phyloP scores from a whole-genome alignment of 805 yeast genomes.

The Schwanniomyces sp. region DNA sequence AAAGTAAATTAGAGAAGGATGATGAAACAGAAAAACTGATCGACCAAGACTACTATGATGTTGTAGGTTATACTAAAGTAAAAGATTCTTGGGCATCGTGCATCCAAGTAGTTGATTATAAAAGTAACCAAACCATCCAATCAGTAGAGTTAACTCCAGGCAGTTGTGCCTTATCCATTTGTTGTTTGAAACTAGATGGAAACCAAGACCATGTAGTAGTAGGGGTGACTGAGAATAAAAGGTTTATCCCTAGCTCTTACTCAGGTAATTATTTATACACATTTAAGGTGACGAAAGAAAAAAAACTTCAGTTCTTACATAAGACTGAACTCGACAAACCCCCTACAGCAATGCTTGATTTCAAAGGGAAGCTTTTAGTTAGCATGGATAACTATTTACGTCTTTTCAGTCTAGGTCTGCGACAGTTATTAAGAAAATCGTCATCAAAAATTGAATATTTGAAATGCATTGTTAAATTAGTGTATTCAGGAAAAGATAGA shows the following conservation, averaged over 20 bases:
- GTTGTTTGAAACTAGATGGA: slow-evolving; percentile 27
- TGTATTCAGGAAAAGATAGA: slow-evolving; percentile 51
- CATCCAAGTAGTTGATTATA: slow-evolving; percentile 47
- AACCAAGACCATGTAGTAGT: slow-evolving; percentile 42
- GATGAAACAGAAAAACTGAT: neutral
- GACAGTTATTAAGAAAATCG: slow-evolving; percentile 73
- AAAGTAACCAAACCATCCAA: slow-evolving; percentile 32
- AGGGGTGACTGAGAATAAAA: slow-evolving; percentile 37
- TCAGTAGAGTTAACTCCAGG: slow-evolving; percentile 43
- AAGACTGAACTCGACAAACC: slow-evolving; percentile 53
- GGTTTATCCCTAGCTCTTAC: slow-evolving; percentile 24
- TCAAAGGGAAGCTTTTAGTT: slow-evolving; percentile 58
- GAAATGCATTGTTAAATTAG: slow-evolving; percentile 52
- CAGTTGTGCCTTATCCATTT: slow-evolving; percentile 44
- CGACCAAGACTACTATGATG: slow-evolving; percentile 38
- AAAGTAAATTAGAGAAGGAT: neutral
- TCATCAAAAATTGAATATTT: slow-evolving; percentile 45
- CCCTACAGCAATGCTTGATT: slow-evolving; percentile 50
- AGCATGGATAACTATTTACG: slow-evolving; percentile 56
- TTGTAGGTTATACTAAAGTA: slow-evolving; percentile 41
- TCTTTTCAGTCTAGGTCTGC: slow-evolving; percentile 72
- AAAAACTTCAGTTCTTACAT: slow-evolving; percentile 53
- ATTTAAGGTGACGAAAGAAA: slow-evolving; percentile 35
- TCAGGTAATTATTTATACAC: slow-evolving; percentile 32
- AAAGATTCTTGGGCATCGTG: slow-evolving; percentile 50